phyloP scores from a whole-genome alignment of 148 eudicot species.

The Linanthus parryae region DNA sequence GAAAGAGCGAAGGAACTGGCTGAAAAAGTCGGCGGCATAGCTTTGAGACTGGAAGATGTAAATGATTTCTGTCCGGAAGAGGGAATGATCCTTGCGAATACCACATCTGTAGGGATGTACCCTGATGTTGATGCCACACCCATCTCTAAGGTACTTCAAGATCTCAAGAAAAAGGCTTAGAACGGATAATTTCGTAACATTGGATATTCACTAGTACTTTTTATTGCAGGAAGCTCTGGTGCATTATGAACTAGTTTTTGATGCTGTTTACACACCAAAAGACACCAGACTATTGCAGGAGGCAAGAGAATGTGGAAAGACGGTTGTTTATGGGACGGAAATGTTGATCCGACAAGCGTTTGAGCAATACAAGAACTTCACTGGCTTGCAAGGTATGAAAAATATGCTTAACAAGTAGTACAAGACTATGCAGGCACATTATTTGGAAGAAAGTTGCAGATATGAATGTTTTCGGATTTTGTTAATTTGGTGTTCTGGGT shows the following conservation, averaged over 20 bases:
- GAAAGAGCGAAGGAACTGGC: conserved; percentile 71
- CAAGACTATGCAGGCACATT: no score
- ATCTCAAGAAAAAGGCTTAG: no score
- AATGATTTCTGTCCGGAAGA: conserved; percentile 50
- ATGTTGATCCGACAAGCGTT: conserved; percentile 84
- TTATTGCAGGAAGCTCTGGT: conserved; percentile 67
- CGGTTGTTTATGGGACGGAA: conserved; percentile 61
- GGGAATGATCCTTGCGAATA: conserved; percentile 77
- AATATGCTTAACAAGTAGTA: neutral
- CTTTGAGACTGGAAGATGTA: conserved; percentile 48
- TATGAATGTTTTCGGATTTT: neutral
- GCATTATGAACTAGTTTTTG: conserved; percentile 64
- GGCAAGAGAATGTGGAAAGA: conserved; percentile 57
- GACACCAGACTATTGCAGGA: conserved; percentile 67
- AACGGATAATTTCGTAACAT: no score
- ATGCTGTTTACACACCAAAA: conserved; percentile 81
- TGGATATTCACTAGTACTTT: no score
- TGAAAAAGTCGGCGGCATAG: conserved; percentile 51
- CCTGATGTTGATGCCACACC: conserved; percentile 54
- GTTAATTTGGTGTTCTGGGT: neutral
- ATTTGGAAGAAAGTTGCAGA: neutral
- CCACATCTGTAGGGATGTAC: conserved; percentile 84
- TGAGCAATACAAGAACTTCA: conserved; percentile 81
- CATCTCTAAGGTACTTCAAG: conserved; percentile 49
- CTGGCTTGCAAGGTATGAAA: conserved; percentile 66